A percentile compares a stretch with the other conserved stretches of the same genome.
These are phyloP conservation scores for Xanthoceras sorbifolium DNA, from an alignment of 345 rosid species.

Conservation along the genomic window DNA sequence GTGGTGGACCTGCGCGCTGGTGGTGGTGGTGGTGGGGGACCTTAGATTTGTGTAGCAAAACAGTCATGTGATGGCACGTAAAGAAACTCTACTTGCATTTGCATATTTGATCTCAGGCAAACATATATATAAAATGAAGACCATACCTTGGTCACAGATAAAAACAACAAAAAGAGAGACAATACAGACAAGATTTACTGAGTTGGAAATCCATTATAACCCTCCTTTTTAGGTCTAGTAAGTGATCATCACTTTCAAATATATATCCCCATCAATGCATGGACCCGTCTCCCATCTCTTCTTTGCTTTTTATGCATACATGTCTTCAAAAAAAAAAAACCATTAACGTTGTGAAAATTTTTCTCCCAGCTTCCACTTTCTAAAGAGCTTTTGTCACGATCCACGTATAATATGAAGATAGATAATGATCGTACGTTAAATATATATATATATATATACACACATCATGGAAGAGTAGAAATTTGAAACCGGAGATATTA, in stretches of 20 bases:
- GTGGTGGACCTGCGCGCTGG: too few relatives aligned
- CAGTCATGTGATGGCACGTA: slow-evolving; percentile 3
- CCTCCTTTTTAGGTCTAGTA: slow-evolving; percentile 13
- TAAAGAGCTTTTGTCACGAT: too few relatives aligned
- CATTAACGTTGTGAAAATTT: neutral
- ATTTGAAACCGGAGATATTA: too few relatives aligned
- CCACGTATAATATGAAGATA: too few relatives aligned
- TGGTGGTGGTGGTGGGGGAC: neutral
- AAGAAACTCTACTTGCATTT: neutral
- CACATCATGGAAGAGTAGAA: too few relatives aligned
- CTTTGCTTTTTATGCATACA: too few relatives aligned
- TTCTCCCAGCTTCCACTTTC: neutral
- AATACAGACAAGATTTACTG: slow-evolving; percentile 26
- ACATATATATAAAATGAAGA: too few relatives aligned
- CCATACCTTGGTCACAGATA: slow-evolving; percentile 9
- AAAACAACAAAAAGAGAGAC: neutral
- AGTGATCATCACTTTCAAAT: slow-evolving; percentile 17
- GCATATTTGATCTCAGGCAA: neutral
- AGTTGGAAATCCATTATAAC: slow-evolving; percentile 39
- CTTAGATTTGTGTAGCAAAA: neutral
- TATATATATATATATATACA: too few relatives aligned
- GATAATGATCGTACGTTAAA: too few relatives aligned
- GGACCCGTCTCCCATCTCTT: neutral
- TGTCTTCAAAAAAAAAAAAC: too few relatives aligned
- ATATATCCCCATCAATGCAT: slow-evolving; percentile 19